Conservation (phyloP, 179 eudicot species). For the Camellia oleifera region DNA sequence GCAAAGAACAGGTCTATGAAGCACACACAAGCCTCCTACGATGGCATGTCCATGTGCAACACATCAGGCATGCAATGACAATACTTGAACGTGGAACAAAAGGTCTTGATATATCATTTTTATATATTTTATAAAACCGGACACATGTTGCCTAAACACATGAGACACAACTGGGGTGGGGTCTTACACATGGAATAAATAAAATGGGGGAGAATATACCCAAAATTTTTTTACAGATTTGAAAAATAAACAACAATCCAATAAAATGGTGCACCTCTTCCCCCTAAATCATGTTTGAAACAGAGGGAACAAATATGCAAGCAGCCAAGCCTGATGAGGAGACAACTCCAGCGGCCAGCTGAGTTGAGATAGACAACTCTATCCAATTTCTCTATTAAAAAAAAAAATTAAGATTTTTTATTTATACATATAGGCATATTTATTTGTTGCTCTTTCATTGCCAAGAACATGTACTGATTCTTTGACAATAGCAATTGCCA, state of each 20-base stretch:
- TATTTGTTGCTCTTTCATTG: too few species aligned
- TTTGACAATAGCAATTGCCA: too few species aligned
- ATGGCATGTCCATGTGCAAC: not conserved
- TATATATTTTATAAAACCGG: not conserved
- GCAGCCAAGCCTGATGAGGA: not conserved
- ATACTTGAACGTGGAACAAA: not conserved
- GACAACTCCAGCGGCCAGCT: not conserved
- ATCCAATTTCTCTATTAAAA: too few species aligned
- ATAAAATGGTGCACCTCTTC: not conserved
- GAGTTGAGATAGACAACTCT: not conserved
- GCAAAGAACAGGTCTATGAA: not conserved
- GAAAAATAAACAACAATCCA: not conserved
- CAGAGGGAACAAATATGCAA: not conserved
- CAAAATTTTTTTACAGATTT: not conserved
- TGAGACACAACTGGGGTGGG: not conserved
- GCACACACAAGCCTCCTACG: not conserved
- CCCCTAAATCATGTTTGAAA: not conserved
- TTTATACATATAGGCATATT: too few species aligned
- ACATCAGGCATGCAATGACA: not conserved
- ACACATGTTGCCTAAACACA: not conserved
- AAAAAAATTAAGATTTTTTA: too few species aligned
- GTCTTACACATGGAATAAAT: too few species aligned
- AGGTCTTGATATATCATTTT: not conserved
- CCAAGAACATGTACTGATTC: too few species aligned
- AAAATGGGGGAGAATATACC: too few species aligned